These are phyloP conservation scores for Coemansia biformis DNA, from an alignment of 192 early-diverging fungal species.

Conservation along the genomic window DNA sequence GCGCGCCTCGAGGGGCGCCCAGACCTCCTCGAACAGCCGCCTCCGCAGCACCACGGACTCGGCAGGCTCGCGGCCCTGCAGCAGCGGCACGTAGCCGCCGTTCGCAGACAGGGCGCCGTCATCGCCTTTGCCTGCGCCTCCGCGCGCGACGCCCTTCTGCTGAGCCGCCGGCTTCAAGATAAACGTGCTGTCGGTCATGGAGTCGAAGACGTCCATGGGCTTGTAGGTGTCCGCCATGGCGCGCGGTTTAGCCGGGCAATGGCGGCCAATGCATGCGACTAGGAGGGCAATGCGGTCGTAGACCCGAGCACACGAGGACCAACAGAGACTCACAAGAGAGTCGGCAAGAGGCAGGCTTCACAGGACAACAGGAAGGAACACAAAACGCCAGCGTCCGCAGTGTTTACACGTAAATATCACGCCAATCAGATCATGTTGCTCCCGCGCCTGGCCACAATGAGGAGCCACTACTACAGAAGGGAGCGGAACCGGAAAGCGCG, in stretches of 20 bases:
- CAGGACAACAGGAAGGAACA: too few species aligned
- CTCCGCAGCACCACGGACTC: conserved; percentile 52
- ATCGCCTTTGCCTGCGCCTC: conserved; percentile 4
- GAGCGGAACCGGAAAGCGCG: too few species aligned
- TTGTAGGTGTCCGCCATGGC: conserved; percentile 36
- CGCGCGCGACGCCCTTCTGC: background rate
- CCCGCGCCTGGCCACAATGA: too few species aligned
- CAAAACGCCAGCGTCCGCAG: too few species aligned
- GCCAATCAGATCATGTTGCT: too few species aligned
- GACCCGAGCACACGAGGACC: too few species aligned
- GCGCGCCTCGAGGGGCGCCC: conserved; percentile 48
- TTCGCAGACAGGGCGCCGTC: conserved; percentile 6
- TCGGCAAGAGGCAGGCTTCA: too few species aligned
- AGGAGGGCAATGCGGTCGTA: too few species aligned
- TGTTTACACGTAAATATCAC: too few species aligned
- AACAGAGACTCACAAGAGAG: too few species aligned
- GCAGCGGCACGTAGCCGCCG: conserved; percentile 59
- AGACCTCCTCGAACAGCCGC: conserved; percentile 50
- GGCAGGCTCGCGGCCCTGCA: conserved; percentile 54
- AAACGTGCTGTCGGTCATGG: conserved; percentile 51
- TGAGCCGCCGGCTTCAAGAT: conserved; percentile 31
- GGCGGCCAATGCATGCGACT: background rate
- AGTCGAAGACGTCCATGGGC: conserved; percentile 45
- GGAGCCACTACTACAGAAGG: too few species aligned
- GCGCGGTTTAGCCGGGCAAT: too few species aligned